Evolutionary conservation across 495 filamentous ascomycete genomes (phyloP).

Genomic region (Aspergillus panamensis): DNA sequence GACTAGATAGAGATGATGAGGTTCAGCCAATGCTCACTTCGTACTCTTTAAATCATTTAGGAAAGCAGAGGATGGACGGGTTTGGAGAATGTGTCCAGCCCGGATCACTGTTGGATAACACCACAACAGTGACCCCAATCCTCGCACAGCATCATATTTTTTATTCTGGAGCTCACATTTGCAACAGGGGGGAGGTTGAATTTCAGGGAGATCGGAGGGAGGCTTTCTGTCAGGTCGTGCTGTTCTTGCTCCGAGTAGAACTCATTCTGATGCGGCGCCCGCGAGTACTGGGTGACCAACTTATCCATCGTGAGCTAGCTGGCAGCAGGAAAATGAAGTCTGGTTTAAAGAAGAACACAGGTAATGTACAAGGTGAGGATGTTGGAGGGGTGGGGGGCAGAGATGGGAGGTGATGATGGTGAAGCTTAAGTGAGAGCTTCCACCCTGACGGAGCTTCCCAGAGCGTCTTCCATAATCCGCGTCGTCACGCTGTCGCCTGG

Average conservation of each 20-base stretch:
- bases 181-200: conserved; percentile 93
- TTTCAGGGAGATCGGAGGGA: conserved; percentile 74
- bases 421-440: conserved; percentile 19
- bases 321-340: conserved; percentile 7
- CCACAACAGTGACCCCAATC: neutral
- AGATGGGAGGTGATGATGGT: conserved; percentile 14
- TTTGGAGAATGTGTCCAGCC: neutral
- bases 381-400: neutral
- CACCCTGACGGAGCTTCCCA: conserved; percentile 35
- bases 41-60: neutral
- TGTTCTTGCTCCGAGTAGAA: conserved; percentile 70
- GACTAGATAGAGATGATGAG: conserved; percentile 46
- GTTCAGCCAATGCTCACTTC: conserved; percentile 4
- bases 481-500: conserved; percentile 42
- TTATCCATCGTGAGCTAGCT: conserved; percentile 69
- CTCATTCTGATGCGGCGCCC: conserved; percentile 67
- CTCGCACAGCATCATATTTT: neutral
- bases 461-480: conserved; percentile 37
- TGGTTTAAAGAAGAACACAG: neutral
- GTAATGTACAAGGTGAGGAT: neutral
- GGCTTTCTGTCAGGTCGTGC: conserved; percentile 62
- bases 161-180: conserved; percentile 57
- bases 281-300: conserved; percentile 85
- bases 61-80: neutral
- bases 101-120: neutral